Base-by-base conservation (phyloP, 2,329 filamentous ascomycete species). In the Paraphaeosphaeria minitans region DNA sequence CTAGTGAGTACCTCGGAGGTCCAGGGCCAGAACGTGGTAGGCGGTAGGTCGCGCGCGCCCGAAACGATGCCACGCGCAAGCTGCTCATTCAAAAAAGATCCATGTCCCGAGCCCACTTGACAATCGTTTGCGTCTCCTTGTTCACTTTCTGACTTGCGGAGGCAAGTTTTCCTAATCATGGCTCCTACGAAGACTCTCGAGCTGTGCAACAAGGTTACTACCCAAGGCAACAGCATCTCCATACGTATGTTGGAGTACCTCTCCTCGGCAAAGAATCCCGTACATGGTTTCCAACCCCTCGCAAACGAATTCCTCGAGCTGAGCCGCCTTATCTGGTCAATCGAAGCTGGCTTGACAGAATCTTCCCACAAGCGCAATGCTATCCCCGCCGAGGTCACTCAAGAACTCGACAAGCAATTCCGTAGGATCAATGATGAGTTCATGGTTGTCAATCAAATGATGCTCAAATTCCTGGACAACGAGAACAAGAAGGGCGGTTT, bases 241-340 rank as follows among this genome's bases (percentile, higher is more conserved):
- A 75, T 78, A 69, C 74, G 78, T 71, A 62, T 72, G 73, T 59
- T 75, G 62, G 53, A 79, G 68, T 72, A 68, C 70, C 59, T 74
- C 67, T 63, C 71, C 69, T 59, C 75, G 55, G 52, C 71, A 27
- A 75, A 67, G 71, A 62, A 70, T 71, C 65, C 65, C 67, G 62
- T 78, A 69, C 66, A 72, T 62, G 59, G 79, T 69, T 60, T 80
- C 71, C 82, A 84, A 58, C 77, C 81, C 27, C 80, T 91, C 21
- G 87, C 88, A 10, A 82, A 84, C 61, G 86, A 88, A 63, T 89
- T 90, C 68, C 82, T 91, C 58, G 87, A 90, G 56, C 85, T 86
- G 5, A 88, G 85, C 71, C 83, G 87, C 55, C 84, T 87, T 43
- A 79, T 91, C 43, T 89, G 87, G 80, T 84, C 85, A n/a, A 87